Evolutionary conservation across 345 rosid genomes (phyloP), one percentile per base, ranked within the genome.

Genomic region (Capsella bursapastoris): DNA sequence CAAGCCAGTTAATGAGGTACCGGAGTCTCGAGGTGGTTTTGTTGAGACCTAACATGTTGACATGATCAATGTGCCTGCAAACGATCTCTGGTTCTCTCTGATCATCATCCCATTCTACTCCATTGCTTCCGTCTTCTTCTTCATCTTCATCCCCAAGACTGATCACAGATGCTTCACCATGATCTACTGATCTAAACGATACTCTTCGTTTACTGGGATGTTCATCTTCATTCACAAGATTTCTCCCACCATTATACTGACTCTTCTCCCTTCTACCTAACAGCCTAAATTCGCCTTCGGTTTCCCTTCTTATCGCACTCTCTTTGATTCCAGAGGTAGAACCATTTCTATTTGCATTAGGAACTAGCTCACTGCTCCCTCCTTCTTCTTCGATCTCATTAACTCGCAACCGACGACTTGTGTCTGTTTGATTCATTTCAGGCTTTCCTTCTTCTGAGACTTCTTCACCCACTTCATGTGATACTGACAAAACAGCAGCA

Each of bases 221-320:
- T 37, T 92, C 97, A 68, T 84, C 97, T 73, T 91, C 99, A 79
- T 85, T 71, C 55, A 88, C 90, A 31, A 91, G 80, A 77, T 86
- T 82, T 74, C 96, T 85, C 72, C 94, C 87, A 67, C 90, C 97
- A 47, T 71, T 79, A 72, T 75, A 89, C 74, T 86, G 86, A 66
- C 74, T 87, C 81, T 88, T 88, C 74, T 89, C 93, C 73, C 97
- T 89, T 73, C 96, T 83, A 65, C 97, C 96, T 84, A 95, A 62
- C 82, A 95, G 79, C 83, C 99, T 82, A 78, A 95, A 95, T 50
- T 90, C 97, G n/a, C 98, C 99, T 86, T 95, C 99, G 0, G 99
- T 95, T 83, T 95, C 99, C 79, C 99, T 88, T 81, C 94, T 88
- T 78, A 95, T 95, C 11, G 99, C 99, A 82, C 97, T 92, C 72